Percentiles rank a stretch among this genome's conserved stretches.
phyloP scores from a whole-genome alignment of 1,139 yeast genomes.

The Suhomyces yuchorum region DNA sequence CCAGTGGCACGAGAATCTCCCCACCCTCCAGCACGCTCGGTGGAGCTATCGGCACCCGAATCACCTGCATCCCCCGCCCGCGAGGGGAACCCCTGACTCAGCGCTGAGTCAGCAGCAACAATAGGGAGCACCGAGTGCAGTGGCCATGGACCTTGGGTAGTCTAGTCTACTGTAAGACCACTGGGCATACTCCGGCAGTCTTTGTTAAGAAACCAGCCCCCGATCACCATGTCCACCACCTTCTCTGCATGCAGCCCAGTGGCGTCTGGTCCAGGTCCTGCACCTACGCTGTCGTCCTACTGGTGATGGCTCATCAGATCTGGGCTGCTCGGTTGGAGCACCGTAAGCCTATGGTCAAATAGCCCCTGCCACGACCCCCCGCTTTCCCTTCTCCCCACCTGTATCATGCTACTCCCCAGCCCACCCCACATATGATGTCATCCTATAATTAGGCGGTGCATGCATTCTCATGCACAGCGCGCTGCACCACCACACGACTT shows the following conservation, averaged over 20 bases:
- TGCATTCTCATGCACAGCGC: conserved; percentile 6
- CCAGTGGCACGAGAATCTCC: neutral
- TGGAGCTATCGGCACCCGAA: neutral
- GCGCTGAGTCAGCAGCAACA: conserved; percentile 2
- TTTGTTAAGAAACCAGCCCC: neutral
- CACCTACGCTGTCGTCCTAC: neutral
- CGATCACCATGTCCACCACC: neutral
- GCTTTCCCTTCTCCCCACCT: conserved; percentile 4
- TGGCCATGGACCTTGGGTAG: neutral
- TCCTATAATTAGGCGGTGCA: conserved; percentile 8
- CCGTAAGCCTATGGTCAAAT: neutral
- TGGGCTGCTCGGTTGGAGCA: neutral
- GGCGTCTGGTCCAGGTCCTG: neutral
- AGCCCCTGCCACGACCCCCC: neutral
- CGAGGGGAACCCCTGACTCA: conserved; percentile 1
- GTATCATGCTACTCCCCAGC: conserved; percentile 3
- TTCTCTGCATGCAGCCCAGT: neutral
- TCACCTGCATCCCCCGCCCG: neutral
- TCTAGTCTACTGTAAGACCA: neutral
- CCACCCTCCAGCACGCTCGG: neutral
- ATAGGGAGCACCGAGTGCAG: neutral
- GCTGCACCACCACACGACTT: conserved; percentile 9
- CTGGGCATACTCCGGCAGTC: neutral
- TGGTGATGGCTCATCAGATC: neutral
- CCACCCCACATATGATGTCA: conserved; percentile 13